Evolutionary conservation across 768 basidiomycete species (phyloP).

Genomic region (Trametes punicea): DNA sequence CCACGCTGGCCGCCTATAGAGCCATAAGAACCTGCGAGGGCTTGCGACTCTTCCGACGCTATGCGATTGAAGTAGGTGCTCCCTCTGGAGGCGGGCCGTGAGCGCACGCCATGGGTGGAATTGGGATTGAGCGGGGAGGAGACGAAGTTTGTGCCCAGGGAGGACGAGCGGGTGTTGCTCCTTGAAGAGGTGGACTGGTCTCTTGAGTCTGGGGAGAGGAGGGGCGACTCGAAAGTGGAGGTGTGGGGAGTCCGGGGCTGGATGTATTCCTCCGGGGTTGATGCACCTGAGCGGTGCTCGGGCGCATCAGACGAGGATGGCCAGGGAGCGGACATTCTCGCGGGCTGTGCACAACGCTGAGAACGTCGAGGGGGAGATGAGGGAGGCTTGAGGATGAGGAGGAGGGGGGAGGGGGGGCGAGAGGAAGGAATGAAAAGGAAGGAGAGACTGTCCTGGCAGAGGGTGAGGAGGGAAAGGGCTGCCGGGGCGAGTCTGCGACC

Average conservation of each 20-base stretch:
- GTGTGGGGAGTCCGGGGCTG: slow-evolving; percentile 23
- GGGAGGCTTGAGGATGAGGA: background rate
- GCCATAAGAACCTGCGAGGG: slow-evolving; percentile 33
- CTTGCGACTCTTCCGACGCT: slow-evolving; percentile 44
- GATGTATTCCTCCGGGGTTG: slow-evolving; percentile 19
- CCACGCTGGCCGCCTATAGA: slow-evolving; percentile 38
- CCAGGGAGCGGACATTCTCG: slow-evolving; percentile 8
- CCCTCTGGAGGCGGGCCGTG: slow-evolving; percentile 39
- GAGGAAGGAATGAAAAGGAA: slow-evolving; percentile 7
- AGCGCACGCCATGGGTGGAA: slow-evolving; percentile 31
- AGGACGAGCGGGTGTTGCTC: slow-evolving; percentile 26
- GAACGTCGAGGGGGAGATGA: background rate
- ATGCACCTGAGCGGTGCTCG: slow-evolving; percentile 18
- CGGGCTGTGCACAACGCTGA: background rate
- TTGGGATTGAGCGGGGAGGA: slow-evolving; percentile 55
- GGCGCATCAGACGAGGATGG: slow-evolving; percentile 18
- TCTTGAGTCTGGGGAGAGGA: slow-evolving; percentile 25
- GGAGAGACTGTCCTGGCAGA: slow-evolving; percentile 5
- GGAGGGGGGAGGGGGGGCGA: background rate
- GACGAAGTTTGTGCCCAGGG: slow-evolving; percentile 35
- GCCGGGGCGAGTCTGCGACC: background rate
- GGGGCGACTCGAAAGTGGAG: slow-evolving; percentile 31
- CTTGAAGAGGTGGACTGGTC: slow-evolving; percentile 6
- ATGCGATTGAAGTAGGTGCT: slow-evolving; percentile 43
- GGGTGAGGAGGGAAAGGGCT: background rate